A percentile compares a stretch with the other conserved stretches of the same genome.
Evolutionary conservation across 2,329 filamentous ascomycete species (phyloP).

Genomic region (Aspergillus niger): DNA sequence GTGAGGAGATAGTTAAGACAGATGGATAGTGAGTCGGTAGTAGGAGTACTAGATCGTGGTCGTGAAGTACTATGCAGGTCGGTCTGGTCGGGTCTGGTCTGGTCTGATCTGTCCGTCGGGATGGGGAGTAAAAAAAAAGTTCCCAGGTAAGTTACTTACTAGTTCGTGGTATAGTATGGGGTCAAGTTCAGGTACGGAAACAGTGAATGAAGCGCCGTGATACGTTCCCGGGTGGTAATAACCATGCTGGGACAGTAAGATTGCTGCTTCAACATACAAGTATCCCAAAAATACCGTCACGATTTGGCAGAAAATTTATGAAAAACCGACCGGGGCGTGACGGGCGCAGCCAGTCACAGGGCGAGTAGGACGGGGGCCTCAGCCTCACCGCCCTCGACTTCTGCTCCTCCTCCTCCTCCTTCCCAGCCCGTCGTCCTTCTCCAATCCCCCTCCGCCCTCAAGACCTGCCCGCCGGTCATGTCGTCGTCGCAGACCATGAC

Average conservation of each 20-base stretch:
- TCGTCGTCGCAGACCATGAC: slow-evolving; percentile 51
- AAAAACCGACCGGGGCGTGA: slow-evolving; percentile 8
- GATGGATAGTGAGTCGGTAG: neutral
- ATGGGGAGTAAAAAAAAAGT: neutral
- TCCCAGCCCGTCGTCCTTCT: slow-evolving; percentile 18
- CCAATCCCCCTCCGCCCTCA: slow-evolving; percentile 16
- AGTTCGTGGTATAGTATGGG: slow-evolving; percentile 6
- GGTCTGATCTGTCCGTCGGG: neutral
- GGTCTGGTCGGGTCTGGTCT: neutral
- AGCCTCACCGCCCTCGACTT: slow-evolving; percentile 13
- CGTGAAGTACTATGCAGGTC: neutral
- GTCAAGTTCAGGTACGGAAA: neutral
- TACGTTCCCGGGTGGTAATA: neutral
- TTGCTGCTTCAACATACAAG: neutral
- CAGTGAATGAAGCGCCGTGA: neutral
- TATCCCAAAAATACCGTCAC: slow-evolving; percentile 2
- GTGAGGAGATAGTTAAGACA: neutral
- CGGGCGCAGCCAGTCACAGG: slow-evolving; percentile 6
- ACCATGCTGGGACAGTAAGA: neutral
- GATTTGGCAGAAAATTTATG: slow-evolving; percentile 8
- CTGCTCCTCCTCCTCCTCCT: slow-evolving; percentile 17
- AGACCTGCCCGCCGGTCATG: slow-evolving; percentile 42
- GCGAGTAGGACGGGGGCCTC: neutral
- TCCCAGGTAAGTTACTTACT: slow-evolving; percentile 5
- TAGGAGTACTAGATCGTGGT: neutral